Evolutionary conservation across 2,329 filamentous ascomycete species (phyloP).

Genomic region (Daldinia sp.): DNA sequence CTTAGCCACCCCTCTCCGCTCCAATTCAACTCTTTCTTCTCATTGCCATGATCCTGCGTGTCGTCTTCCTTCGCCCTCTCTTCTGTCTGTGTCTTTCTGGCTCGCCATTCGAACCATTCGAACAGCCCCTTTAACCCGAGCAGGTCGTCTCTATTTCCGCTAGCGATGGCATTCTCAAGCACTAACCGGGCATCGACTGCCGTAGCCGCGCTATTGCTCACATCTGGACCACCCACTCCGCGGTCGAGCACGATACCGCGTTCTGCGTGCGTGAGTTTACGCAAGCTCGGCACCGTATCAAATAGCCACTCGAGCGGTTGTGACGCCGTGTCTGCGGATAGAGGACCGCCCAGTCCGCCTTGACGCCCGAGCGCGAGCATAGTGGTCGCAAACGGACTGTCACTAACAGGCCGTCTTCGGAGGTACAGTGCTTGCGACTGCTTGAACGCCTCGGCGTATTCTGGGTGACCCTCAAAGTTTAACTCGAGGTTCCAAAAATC

Average conservation of each 20-base stretch:
- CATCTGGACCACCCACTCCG: conserved; percentile 58
- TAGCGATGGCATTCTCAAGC: conserved; percentile 60
- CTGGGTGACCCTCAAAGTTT: conserved; percentile 71
- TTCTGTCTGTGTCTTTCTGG: conserved; percentile 39
- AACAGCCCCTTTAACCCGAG: conserved; percentile 62
- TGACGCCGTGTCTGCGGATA: conserved; percentile 45
- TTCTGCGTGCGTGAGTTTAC: conserved; percentile 70
- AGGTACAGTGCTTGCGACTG: conserved; percentile 78
- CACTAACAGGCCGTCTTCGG: conserved; percentile 72
- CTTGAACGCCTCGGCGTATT: conserved; percentile 70
- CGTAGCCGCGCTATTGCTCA: conserved; percentile 51
- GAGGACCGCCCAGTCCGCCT: conserved; percentile 21
- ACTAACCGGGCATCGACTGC: conserved; percentile 76
- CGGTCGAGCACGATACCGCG: conserved; percentile 66
- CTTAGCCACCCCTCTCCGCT: conserved; percentile 62
- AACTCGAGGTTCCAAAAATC: conserved; percentile 84
- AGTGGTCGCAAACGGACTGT: conserved; percentile 76
- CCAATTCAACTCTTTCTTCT: conserved; percentile 37
- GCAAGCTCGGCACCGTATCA: conserved; percentile 61
- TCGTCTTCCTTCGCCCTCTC: conserved; percentile 36
- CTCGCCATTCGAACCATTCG: conserved; percentile 62
- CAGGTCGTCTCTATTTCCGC: conserved; percentile 47
- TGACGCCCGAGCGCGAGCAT: conserved; percentile 72
- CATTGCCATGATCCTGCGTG: conserved; percentile 21
- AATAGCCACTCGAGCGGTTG: conserved; percentile 78